Base-by-base conservation (phyloP, 805 yeast species). In the Jamesozyma piceae region DNA sequence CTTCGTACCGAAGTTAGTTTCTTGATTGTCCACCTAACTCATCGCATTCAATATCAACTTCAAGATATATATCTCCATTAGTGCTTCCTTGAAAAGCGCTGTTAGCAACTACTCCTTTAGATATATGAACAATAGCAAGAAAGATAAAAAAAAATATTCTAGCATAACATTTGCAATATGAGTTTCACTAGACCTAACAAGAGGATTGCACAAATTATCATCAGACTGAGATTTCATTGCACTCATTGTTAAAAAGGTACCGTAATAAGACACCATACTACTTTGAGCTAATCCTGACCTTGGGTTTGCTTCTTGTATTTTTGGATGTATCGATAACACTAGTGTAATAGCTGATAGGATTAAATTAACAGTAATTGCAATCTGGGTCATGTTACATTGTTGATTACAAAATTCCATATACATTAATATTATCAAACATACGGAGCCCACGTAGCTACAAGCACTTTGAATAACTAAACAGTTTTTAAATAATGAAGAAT, bases 201-300 rank as follows among this genome's bases (percentile, higher is more conserved):
- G 69, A 11, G 99, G 98, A 60, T 92, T 92, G 63, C 99, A 92
- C 53, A 71, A 68, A 58, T 73, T 78, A 66, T 90, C 97, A 64
- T 92, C 98, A 0, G 98, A 98, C 63, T 90, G 97, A 11, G 95
- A 80, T 1, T 95, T 82, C 52, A 92, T 94, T 0, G 97, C 98
- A 46, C 92, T 80, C 69, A 92, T 76, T 2, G 88, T 79, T 52
- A 92, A 68, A 58, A 94, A 92, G 0, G 97, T 83, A 63, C 97
- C 86, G 64, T 92, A 92, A 19, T 88, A 73, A 11, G 90, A 80
- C 30, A 95, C 97, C 89, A 94, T 89, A 14, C 95, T 88, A 11
- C 95, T 74, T 67, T 92, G 99, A 3, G 98, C 97, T 39, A 92
- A 69, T 1, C 98, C 99, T 1, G 96, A 95, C 52, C 83, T 85